Evolutionary conservation across 176 grass and related monocot genomes (phyloP).

Genomic region (Oryza brachyantha): DNA sequence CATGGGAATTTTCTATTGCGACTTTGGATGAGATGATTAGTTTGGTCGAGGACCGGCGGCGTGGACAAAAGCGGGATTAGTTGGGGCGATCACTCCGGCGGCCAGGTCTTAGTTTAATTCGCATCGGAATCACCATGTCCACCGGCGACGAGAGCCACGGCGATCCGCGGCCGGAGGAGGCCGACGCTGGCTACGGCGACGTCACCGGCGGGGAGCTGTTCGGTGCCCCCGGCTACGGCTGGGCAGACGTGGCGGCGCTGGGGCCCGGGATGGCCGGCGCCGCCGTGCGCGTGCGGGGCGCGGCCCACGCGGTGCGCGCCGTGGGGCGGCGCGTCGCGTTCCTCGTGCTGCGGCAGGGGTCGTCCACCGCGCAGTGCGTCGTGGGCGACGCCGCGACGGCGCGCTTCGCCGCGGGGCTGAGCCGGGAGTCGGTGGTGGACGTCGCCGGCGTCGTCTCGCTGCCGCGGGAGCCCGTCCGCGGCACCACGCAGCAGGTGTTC

Average conservation of each 20-base stretch:
- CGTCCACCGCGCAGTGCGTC: slow-evolving; percentile 67
- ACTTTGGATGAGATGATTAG: not conserved
- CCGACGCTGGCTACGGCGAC: not conserved
- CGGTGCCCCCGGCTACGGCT: not conserved
- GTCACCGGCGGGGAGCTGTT: not conserved
- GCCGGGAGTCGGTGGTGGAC: slow-evolving; percentile 69
- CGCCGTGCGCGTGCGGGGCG: slow-evolving; percentile 48
- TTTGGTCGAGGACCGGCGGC: not conserved
- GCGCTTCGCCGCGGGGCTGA: slow-evolving; percentile 55
- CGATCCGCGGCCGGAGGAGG: not conserved
- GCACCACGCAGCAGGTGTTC: slow-evolving; percentile 58
- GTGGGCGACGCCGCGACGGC: slow-evolving; percentile 44
- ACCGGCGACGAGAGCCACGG: not conserved
- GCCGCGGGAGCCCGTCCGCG: slow-evolving; percentile 54
- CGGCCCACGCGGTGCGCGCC: slow-evolving; percentile 44
- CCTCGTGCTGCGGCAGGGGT: slow-evolving; percentile 47
- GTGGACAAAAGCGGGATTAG: not conserved
- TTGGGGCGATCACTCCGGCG: not conserved
- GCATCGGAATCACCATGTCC: not conserved
- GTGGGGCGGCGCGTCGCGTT: slow-evolving; percentile 64
- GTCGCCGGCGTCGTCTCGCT: slow-evolving; percentile 56
- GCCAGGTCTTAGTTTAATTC: not conserved
- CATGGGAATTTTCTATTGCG: not conserved
- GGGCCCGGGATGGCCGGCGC: slow-evolving; percentile 14
- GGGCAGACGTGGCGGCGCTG: slow-evolving; percentile 49